A percentile compares a stretch with the other conserved stretches of the same genome.
Evolutionary conservation across 345 rosid species (phyloP).

Genomic region (Camelina neglecta): DNA sequence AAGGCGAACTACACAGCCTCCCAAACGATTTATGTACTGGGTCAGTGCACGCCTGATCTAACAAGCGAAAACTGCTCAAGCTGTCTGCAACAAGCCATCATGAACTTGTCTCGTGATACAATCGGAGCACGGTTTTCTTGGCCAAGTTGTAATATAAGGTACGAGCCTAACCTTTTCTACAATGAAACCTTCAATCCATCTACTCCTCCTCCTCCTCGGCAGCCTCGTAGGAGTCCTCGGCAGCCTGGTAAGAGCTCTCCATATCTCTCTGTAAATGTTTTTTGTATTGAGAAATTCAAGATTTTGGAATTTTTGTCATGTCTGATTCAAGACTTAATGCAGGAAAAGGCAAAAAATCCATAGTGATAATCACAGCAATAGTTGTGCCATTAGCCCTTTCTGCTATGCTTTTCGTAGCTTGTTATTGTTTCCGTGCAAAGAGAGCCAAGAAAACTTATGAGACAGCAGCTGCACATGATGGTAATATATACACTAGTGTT

Average conservation of each 20-base stretch:
- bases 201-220: background rate
- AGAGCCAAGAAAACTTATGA: slow-evolving; percentile 18
- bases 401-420: slow-evolving; percentile 23
- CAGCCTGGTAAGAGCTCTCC: slow-evolving; percentile 1
- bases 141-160: slow-evolving; percentile 52
- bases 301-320: background rate
- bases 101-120: slow-evolving; percentile 9
- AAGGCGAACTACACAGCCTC: slow-evolving; percentile 1
- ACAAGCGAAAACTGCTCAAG: slow-evolving; percentile 10
- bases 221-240: slow-evolving; percentile 6
- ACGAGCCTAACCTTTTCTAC: slow-evolving; percentile 53
- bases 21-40: slow-evolving; percentile 41
- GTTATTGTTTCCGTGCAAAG: background rate
- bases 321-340: slow-evolving; percentile 17
- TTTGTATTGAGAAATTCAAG: background rate
- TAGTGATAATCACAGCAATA: slow-evolving; percentile 38
- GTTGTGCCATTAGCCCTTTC: slow-evolving; percentile 34
- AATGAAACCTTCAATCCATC: background rate
- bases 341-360: slow-evolving; percentile 35
- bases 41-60: slow-evolving; percentile 56
- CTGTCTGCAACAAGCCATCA: slow-evolving; percentile 39
- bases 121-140: slow-evolving; percentile 47
- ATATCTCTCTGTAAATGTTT: background rate
- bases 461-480: slow-evolving; percentile 17
- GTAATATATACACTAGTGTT: background rate